Evolutionary conservation across 2,329 filamentous ascomycete species (phyloP), one percentile per base, ranked within the genome.

Genomic region (Paraphoma chrysanthemicola): DNA sequence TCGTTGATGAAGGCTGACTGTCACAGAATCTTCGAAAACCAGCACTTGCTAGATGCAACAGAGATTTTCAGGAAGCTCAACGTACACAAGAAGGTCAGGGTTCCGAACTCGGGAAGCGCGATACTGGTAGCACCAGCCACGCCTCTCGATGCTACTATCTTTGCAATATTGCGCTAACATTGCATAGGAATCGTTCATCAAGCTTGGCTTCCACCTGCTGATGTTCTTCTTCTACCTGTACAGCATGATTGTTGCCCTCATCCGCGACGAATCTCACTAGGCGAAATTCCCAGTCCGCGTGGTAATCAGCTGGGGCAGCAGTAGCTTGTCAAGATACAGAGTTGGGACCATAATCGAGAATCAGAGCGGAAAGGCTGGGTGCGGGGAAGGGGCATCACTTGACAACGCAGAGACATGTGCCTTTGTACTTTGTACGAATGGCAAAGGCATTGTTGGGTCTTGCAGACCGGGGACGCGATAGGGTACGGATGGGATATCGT

Each of bases 201-300:
- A 99, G 84, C 91, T 99, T 43, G 95, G 94, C 54, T 99, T 99
- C 86, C 95, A 99, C 80, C 85, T 99, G 59, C 80, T 99, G 82
- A 97, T 99, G 93, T 99, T 99, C 87, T 99, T 99, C 88, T 99
- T 98, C 87, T 99, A 99, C 83, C 90, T 99, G 54, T 97, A 97
- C 87, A 96, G 91, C 89, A 96, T 95, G 91, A 95, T 95, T 70
- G 94, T 97, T 64, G 94, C 95, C 66, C 86, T 99, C 62, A 99
- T 99, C 83, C 89, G 90, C 75, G 95, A 98, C 79, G 95, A 99
- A 82, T 87, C 90, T 58, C 87, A 93, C 80, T 96, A 68, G 75
- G 72, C 33, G 33, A 14, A 36, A 36, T 76, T 70, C 73, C 70
- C 11, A 17, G 41, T 51, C 29, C 16, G 39, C 18, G 38, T 57